Evolutionary conservation across 371 early-diverging fungal genomes (phyloP), one percentile per base, ranked within the genome.

Genomic region (Dipsacomyces acuminosporus): DNA sequence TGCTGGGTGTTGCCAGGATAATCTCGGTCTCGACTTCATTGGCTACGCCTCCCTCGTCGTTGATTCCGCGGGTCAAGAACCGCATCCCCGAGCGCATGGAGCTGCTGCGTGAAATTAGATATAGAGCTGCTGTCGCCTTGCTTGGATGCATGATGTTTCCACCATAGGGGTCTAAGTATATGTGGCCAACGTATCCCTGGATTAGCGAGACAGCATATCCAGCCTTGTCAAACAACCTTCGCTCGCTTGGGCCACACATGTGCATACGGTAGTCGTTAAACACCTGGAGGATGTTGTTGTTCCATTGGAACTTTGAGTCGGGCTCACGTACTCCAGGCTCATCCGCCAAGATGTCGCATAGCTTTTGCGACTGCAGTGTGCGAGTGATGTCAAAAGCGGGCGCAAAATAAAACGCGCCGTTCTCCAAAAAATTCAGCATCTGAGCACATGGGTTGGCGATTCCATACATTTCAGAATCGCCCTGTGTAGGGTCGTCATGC

Each of bases 21-120:
- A 74, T 33, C 48, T 72, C 71, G 15, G 88, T 84, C 83, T 99
- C 99, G 3, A 98, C 99, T 75, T 90, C 95, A 74, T 99, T 99
- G 15, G 99, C 93, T 8, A 92, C 94, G 72, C 94, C 80, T 18
- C 99, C 99, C 57, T 88, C 85, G 58, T 96, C 94, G 64, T 99
- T 93, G 21, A 96, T 84, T 8, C 99, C 99, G 49, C 99, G 82
- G 0, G 95, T 85, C 65, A 90, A 88, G 70, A 89, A 98, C 45
- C 99, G 84, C 26, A 97, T 94, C 2, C 90, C 89, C n/a, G 94
- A 92, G 46, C 97, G 83, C 69, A 89, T 85, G 65, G 91, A 91
- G 61, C 93, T 90, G 53, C 97, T 77, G 52, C 98, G 82, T 19
- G 96, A 96, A 34, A 98, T 84, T 21, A 98, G 74, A 2, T 86